These are phyloP conservation scores for Aspergillus novoparasiticus DNA, from an alignment of 2,329 filamentous ascomycete species.

Conservation along the genomic window DNA sequence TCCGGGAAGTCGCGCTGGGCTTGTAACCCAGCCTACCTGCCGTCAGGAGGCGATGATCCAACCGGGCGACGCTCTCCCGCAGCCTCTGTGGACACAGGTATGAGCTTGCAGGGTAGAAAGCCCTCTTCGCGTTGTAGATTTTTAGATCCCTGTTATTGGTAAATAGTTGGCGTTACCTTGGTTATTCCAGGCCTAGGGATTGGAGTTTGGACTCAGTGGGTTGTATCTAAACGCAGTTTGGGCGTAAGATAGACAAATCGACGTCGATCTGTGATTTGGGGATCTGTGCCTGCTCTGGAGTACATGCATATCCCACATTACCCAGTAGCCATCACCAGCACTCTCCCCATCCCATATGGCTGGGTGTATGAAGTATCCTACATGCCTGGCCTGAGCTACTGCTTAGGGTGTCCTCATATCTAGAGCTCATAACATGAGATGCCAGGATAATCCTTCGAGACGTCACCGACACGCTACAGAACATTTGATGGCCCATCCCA, in stretches of 20 bases:
- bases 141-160: background rate
- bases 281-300: background rate
- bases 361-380: background rate
- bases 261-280: background rate
- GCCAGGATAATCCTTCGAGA: too few relatives aligned
- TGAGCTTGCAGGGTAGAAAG: constrained; percentile 19
- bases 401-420: background rate
- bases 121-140: too few relatives aligned
- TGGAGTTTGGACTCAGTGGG: background rate
- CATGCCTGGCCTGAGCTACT: background rate
- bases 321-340: background rate
- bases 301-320: background rate
- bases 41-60: constrained; percentile 31
- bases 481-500: background rate
- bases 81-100: constrained; percentile 41
- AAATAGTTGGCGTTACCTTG: background rate
- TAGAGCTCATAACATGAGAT: background rate
- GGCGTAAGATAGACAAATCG: background rate
- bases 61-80: constrained; percentile 40
- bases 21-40: constrained; percentile 27
- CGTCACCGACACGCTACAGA: background rate
- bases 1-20: constrained; percentile 28
- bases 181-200: background rate
- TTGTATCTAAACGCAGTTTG: background rate
- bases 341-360: background rate